These are phyloP conservation scores for Kodamaea plutei DNA, from an alignment of 1,139 yeast genomes.

Conservation along the genomic window DNA sequence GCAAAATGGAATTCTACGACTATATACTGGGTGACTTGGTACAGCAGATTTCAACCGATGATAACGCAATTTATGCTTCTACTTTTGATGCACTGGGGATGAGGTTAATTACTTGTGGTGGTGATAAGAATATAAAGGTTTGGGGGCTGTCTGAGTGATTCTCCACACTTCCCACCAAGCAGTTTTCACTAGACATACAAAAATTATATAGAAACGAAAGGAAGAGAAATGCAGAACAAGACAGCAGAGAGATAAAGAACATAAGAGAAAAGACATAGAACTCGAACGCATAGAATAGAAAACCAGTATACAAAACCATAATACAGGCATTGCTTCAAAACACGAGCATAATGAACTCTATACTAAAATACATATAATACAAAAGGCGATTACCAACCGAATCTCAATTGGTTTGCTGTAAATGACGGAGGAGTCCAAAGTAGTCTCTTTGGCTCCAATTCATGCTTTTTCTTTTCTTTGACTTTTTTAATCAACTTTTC, in stretches of 20 bases:
- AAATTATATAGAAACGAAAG: too few relatives aligned
- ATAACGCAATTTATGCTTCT: constrained; percentile 65
- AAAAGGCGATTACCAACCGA: constrained; percentile 96
- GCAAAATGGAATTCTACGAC: constrained; percentile 73
- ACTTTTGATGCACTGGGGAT: constrained; percentile 78
- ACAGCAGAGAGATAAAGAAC: too few relatives aligned
- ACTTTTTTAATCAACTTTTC: constrained; percentile 61
- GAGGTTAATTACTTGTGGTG: constrained; percentile 80
- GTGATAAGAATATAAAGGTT: constrained; percentile 83
- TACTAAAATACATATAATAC: too few relatives aligned
- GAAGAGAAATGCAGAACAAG: too few relatives aligned
- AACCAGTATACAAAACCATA: too few relatives aligned
- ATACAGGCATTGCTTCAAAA: too few relatives aligned
- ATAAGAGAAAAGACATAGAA: background rate
- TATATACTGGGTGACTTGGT: constrained; percentile 65
- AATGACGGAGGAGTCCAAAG: constrained; percentile 96
- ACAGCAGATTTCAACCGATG: constrained; percentile 72
- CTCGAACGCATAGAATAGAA: too few relatives aligned
- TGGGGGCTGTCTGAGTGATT: too few relatives aligned
- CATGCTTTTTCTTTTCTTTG: constrained; percentile 66
- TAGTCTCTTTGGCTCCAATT: constrained; percentile 66
- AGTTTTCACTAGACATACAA: too few relatives aligned
- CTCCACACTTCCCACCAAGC: too few relatives aligned
- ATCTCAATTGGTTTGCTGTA: constrained; percentile 91
- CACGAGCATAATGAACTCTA: too few relatives aligned